These are phyloP conservation scores for Cutaneotrichosporon spelunceum DNA, from an alignment of 1,284 basidiomycete species.

Conservation along the genomic window DNA sequence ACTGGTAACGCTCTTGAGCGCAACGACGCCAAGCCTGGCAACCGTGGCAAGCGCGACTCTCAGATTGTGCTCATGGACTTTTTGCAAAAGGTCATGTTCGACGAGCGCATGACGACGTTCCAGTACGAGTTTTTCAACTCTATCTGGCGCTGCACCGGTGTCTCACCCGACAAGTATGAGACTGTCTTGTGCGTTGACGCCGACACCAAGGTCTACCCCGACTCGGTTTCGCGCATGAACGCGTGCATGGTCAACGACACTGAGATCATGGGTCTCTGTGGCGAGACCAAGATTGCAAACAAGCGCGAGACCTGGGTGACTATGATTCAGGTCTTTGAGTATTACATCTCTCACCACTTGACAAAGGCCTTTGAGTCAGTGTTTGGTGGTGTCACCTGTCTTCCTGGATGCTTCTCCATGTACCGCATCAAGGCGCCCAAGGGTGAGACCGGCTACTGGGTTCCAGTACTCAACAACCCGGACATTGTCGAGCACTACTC, in stretches of 20 bases:
- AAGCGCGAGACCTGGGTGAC: slow-evolving; percentile 97
- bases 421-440: slow-evolving; percentile 98
- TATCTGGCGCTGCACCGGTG: slow-evolving; percentile 87
- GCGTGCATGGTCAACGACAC: slow-evolving; percentile 93
- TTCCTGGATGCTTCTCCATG: slow-evolving; percentile 99
- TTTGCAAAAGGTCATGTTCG: slow-evolving; percentile 98
- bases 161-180: slow-evolving; percentile 95
- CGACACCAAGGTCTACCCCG: slow-evolving; percentile 95
- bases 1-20: slow-evolving; percentile 86
- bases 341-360: slow-evolving; percentile 98
- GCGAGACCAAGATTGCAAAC: slow-evolving; percentile 98
- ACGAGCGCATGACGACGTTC: slow-evolving; percentile 98
- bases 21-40: slow-evolving; percentile 89
- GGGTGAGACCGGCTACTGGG: slow-evolving; percentile 88
- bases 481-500: slow-evolving; percentile 98
- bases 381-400: slow-evolving; percentile 98
- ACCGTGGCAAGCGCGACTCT: slow-evolving; percentile 96
- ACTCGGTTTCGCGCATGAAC: slow-evolving; percentile 85
- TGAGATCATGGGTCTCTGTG: slow-evolving; percentile 98
- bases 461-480: slow-evolving; percentile 94
- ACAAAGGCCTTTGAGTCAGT: slow-evolving; percentile 99
- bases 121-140: slow-evolving; percentile 99
- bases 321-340: slow-evolving; percentile 96
- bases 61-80: slow-evolving; percentile 98
- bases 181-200: slow-evolving; percentile 96